These are phyloP conservation scores for Trichopus zeylanicus DNA, from an alignment of 116 monocot genomes.

Conservation along the genomic window DNA sequence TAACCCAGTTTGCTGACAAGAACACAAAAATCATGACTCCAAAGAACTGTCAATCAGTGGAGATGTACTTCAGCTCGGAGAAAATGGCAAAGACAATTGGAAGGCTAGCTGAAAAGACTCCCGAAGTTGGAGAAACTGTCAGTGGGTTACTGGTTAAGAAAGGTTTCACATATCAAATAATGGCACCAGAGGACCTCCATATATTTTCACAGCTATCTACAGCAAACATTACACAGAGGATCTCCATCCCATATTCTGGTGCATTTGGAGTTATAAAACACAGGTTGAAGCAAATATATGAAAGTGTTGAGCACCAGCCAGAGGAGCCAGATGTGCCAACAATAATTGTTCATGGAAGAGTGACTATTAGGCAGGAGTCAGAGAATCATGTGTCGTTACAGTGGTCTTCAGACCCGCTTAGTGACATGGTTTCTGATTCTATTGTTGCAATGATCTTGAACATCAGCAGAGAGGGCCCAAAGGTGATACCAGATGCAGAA, in stretches of 20 bases:
- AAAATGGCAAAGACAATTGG: slow-evolving; percentile 99
- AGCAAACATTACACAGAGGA: slow-evolving; percentile 77
- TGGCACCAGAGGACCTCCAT: slow-evolving; percentile 90
- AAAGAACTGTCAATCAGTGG: slow-evolving; percentile 89
- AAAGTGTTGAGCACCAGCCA: slow-evolving; percentile 53
- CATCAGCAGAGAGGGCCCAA: slow-evolving; percentile 75
- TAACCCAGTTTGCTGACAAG: slow-evolving; percentile 50
- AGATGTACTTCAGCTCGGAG: slow-evolving; percentile 89
- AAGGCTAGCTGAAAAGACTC: slow-evolving; percentile 66
- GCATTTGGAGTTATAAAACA: slow-evolving; percentile 81
- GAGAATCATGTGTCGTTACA: slow-evolving; percentile 65
- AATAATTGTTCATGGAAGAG: slow-evolving; percentile 71
- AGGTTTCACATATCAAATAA: slow-evolving; percentile 93
- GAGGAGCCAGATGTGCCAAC: slow-evolving; percentile 58
- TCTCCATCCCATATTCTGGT: slow-evolving; percentile 82
- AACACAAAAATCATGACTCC: slow-evolving; percentile 79
- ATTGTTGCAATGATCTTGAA: slow-evolving; percentile 88
- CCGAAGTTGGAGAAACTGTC: slow-evolving; percentile 65
- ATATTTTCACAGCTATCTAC: slow-evolving; percentile 91
- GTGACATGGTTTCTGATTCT: slow-evolving; percentile 98
- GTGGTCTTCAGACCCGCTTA: slow-evolving; percentile 87
- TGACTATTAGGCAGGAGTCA: slow-evolving; percentile 75
- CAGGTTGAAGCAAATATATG: slow-evolving; percentile 88
- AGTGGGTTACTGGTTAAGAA: slow-evolving; percentile 92
- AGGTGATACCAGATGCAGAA: slow-evolving; percentile 49